These are phyloP conservation scores for Globomyces sp. DNA, from an alignment of 371 early-diverging fungal species.

Conservation along the genomic window DNA sequence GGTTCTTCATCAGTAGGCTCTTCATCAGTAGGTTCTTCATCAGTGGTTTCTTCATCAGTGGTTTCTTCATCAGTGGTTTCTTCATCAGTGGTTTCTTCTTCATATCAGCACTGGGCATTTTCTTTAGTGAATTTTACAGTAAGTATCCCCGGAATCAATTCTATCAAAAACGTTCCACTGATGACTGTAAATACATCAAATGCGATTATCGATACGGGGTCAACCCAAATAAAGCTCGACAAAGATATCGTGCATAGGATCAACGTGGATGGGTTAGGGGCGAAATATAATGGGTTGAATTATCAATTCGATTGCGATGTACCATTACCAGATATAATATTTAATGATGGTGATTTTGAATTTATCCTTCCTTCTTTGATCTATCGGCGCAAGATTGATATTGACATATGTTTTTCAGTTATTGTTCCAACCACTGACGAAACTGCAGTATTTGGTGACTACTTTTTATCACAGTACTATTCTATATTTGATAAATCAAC, in stretches of 20 bases:
- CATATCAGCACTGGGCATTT: slow-evolving; percentile 24
- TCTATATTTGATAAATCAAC: slow-evolving; percentile 64
- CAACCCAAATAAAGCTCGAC: slow-evolving; percentile 71
- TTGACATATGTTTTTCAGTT: background rate
- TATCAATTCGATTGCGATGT: background rate
- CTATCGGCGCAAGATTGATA: background rate
- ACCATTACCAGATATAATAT: background rate
- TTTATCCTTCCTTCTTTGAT: background rate
- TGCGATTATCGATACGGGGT: slow-evolving; percentile 38
- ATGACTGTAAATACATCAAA: background rate
- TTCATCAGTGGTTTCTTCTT: no score
- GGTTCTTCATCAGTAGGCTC: background rate
- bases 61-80: no score
- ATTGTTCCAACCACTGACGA: no score
- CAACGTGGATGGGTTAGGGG: slow-evolving; percentile 71
- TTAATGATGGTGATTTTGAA: background rate
- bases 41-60: no score
- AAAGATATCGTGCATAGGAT: slow-evolving; percentile 65
- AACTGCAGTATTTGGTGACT: slow-evolving; percentile 74
- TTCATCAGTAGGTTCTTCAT: slow-evolving; percentile 7
- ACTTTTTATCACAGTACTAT: slow-evolving; percentile 86
- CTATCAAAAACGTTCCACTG: background rate
- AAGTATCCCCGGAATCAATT: background rate
- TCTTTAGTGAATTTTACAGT: slow-evolving; percentile 16
- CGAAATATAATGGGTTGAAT: background rate